Evolutionary conservation across 1,139 yeast species (phyloP), one percentile per base, ranked within the genome.

Genomic region (Candida glucosophila): DNA sequence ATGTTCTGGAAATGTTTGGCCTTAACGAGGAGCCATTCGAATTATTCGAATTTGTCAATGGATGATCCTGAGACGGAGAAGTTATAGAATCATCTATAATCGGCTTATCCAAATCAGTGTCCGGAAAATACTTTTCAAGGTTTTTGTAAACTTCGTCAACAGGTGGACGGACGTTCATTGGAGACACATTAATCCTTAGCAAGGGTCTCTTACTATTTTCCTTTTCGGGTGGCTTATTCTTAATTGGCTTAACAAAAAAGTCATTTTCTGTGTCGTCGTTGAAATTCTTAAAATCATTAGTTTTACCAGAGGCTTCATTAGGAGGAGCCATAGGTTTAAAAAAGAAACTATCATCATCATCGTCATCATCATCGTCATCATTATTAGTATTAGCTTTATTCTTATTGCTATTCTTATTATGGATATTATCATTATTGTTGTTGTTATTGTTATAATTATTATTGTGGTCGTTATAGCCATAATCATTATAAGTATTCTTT

Each of bases 71-170:
- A 18, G 29, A 34, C 11, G 43, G 47, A n/a, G n/a, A n/a, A n/a
- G n/a, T n/a, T n/a, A n/a, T n/a, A 0, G 86, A 77, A 25, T 82
- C 88, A 43, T 83, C 90, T 19, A 88, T 72, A 20, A 90, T 85
- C 2, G 97, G 95, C 42, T 81, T 81, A 47, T 92, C 98, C 34
- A 92, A 67, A 52, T 90, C 90, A 0, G 97, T 78, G 39, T 82
- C 69, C 1, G 98, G 98, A 61, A 92, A 92, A 49, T 83, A 92
- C 43, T 73, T 72, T 42, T 90, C 98, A 39, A 92, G 67, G 44
- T 92, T 86, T 31, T 86, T 85, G 47, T 86, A 90, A 19, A 92
- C 79, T 25, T 82, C 93, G 43, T 90, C 97, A 1, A 95, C 80
- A 0, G 98, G 88, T 2, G 99, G 99, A 46, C 98, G 73, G 5